Evolutionary conservation across 805 yeast genomes (phyloP).

Genomic region (Brettanomyces naardenensis): DNA sequence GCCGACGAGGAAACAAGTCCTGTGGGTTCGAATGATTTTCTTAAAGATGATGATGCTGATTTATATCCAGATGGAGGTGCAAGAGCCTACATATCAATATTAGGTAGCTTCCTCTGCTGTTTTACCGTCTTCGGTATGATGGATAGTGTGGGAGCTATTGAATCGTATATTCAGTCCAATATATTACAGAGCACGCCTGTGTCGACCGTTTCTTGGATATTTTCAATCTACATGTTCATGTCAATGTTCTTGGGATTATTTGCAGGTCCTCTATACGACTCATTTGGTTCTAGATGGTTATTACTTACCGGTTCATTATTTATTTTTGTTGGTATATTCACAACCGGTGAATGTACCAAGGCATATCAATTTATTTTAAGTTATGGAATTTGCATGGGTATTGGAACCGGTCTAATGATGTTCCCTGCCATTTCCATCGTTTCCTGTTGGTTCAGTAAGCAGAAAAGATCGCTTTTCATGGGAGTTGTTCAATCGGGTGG

Average conservation of each 20-base stretch:
- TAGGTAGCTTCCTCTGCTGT: conserved; percentile 52
- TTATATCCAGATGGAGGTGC: conserved; percentile 55
- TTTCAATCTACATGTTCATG: conserved; percentile 48
- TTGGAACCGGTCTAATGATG: conserved; percentile 53
- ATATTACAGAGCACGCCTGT: conserved; percentile 40
- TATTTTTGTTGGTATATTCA: conserved; percentile 16
- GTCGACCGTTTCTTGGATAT: conserved; percentile 58
- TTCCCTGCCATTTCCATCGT: conserved; percentile 57
- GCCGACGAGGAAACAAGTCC: too few species aligned
- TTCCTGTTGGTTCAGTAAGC: conserved; percentile 53
- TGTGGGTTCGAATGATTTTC: too few species aligned
- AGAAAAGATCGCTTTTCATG: conserved; percentile 49
- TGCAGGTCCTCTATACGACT: conserved; percentile 48
- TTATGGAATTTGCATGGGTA: conserved; percentile 49
- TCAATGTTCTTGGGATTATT: conserved; percentile 33
- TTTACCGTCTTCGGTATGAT: conserved; percentile 48
- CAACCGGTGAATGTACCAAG: conserved; percentile 37
- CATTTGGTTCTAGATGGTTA: conserved; percentile 44
- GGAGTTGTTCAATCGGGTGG: conserved; percentile 42
- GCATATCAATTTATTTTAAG: conserved; percentile 60
- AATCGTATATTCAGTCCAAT: conserved; percentile 49
- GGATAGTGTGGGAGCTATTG: conserved; percentile 55
- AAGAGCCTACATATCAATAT: conserved; percentile 46
- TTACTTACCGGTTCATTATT: conserved; percentile 39
- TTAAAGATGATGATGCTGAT: conserved; percentile 6